phyloP scores from a whole-genome alignment of 345 rosid genomes.

The Litchi chinensis region DNA sequence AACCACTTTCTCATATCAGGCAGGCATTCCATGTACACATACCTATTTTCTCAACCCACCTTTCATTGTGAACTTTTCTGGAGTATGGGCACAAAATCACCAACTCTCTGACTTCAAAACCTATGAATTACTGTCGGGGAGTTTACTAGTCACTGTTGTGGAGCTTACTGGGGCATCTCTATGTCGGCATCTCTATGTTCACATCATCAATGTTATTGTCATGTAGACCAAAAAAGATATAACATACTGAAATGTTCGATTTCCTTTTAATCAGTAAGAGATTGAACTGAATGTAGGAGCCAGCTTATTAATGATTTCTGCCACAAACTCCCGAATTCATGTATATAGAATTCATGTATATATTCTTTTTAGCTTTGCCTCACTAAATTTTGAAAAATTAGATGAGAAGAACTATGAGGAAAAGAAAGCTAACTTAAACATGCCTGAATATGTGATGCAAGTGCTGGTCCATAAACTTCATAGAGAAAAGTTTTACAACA shows the following conservation, averaged over 20 bases:
- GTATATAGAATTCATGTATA: background rate
- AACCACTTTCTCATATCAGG: background rate
- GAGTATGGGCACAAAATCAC: background rate
- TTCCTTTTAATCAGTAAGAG: background rate
- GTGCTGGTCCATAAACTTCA: background rate
- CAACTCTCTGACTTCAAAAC: background rate
- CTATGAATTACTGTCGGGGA: background rate
- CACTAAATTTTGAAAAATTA: background rate
- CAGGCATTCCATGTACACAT: background rate
- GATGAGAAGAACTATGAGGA: background rate
- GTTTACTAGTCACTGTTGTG: background rate
- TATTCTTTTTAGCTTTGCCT: background rate
- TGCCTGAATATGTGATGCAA: background rate
- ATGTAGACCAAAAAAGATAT: background rate
- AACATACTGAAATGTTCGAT: background rate
- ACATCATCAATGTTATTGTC: background rate
- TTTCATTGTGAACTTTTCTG: background rate
- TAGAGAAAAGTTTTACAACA: background rate
- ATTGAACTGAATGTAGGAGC: background rate
- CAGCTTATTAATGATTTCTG: background rate
- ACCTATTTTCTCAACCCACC: background rate
- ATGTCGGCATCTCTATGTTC: constrained; percentile 4
- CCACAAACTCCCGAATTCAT: background rate
- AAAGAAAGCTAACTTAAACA: background rate
- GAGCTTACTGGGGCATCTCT: background rate